Base-by-base conservation (phyloP, 306 rosid genomes). In the Potentilla sterilis region DNA sequence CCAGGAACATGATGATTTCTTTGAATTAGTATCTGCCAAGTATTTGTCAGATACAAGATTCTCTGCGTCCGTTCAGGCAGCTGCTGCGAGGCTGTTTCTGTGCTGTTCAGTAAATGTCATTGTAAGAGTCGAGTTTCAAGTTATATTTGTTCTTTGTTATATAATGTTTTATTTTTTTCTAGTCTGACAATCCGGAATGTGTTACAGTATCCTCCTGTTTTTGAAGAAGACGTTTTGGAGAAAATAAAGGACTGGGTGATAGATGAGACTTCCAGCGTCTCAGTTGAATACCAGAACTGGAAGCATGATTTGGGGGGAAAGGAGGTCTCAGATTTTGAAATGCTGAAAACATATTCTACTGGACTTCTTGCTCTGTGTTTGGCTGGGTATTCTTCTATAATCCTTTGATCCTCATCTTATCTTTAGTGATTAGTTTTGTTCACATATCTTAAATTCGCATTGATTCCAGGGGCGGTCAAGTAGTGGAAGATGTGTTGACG, bases 1-100 rank as follows among this genome's bases (percentile, higher is more conserved):
- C 12, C 91, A 96, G 99, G 99, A 96, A 54, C 90, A 90, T 9
- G 99, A 96, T 73, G 99, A 92, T 10, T 96, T 96, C 81, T 90
- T 92, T 46, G 99, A 96, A 76, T 96, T 96, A 74, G 86, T 96
- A 81, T 96, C 99, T 65, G 80, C 91, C 0, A 96, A 84, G 83
- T 90, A 87, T 86, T 89, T 96, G 71, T 84, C 88, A 43, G 99
- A 92, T 68, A 32, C 84, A 0, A 83, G 96, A 68, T 92, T 88
- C 86, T 73, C 96, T 1, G 76, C 77, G 72, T 82, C 96, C 0
- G 43, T 96, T 77, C 91, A 81, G 84, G 97, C 98, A 72, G 97
- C 99, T 70, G 76, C 96, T 70, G 75, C 86, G 24, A 90, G 99
- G 78, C 90, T 96, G 81, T 85, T 92, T 65, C 67, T 92, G 52